These are phyloP conservation scores for Cubamyces sp. DNA, from an alignment of 768 basidiomycete species.

Conservation along the genomic window DNA sequence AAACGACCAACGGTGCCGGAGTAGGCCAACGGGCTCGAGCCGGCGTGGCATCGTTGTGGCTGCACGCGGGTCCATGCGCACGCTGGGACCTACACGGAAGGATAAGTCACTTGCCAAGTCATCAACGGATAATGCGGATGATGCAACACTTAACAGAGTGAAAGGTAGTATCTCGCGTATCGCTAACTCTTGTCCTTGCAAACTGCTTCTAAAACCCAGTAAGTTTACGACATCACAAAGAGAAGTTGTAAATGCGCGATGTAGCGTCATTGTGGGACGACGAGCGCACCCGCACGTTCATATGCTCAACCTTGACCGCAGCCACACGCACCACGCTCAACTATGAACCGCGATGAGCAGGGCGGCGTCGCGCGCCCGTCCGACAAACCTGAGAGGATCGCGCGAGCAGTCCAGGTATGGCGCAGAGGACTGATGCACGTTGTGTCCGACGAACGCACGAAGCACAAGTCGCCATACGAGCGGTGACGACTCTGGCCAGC, in stretches of 20 bases:
- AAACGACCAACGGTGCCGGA: not conserved
- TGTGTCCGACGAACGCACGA: constrained; percentile 20
- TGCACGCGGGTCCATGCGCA: not conserved
- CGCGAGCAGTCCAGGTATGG: not conserved
- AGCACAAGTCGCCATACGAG: constrained; percentile 1
- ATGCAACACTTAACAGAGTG: no score
- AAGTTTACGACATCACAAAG: no score
- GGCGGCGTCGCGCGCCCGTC: not conserved
- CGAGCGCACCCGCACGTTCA: not conserved
- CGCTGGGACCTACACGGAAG: not conserved
- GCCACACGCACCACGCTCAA: constrained; percentile 3
- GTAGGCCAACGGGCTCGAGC: not conserved
- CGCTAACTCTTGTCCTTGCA: no score
- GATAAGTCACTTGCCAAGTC: not conserved
- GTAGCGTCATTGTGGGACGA: no score
- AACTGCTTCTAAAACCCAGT: no score
- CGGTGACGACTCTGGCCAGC: not conserved
- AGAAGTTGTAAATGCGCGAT: no score
- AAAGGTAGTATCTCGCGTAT: no score
- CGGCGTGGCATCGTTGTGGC: not conserved
- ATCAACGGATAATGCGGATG: no score
- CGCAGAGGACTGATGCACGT: not conserved
- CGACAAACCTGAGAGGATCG: not conserved
- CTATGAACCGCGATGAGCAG: not conserved
- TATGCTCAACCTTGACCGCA: constrained; percentile 11